Percentiles rank a stretch among this genome's conserved stretches.
Evolutionary conservation across 2,329 filamentous ascomycete genomes (phyloP).

Genomic region (Hypomyces perniciosus): DNA sequence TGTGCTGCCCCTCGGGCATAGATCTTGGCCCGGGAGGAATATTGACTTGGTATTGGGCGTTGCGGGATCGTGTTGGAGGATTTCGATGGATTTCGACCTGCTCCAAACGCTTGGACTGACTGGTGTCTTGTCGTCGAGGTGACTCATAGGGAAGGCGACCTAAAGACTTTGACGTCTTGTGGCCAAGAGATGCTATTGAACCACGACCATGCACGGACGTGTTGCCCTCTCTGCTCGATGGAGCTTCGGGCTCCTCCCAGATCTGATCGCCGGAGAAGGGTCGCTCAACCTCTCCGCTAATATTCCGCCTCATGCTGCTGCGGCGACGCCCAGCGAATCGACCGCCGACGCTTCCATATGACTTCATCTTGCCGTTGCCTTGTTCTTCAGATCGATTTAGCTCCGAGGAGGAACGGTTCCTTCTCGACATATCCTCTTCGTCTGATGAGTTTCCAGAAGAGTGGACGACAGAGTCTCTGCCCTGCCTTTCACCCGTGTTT

Average conservation of each 20-base stretch:
- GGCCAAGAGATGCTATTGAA: conserved; percentile 27
- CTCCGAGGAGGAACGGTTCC: conserved; percentile 24
- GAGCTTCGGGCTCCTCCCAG: conserved; percentile 74
- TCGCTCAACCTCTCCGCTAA: conserved; percentile 60
- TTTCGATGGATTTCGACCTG: conserved; percentile 77
- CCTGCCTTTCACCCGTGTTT: conserved; percentile 37
- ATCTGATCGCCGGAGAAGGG: conserved; percentile 74
- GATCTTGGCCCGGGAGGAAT: conserved; percentile 26
- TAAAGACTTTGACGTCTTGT: conserved; percentile 27
- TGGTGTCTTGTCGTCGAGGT: conserved; percentile 35
- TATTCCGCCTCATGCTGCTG: conserved; percentile 62
- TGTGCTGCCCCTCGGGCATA: conserved; percentile 48
- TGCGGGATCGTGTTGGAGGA: conserved; percentile 73
- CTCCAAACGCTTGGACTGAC: conserved; percentile 33
- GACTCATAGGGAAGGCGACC: conserved; percentile 30
- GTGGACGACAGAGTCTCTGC: conserved; percentile 1
- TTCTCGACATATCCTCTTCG: conserved; percentile 35
- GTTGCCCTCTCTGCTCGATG: conserved; percentile 10
- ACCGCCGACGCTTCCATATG: conserved; percentile 35
- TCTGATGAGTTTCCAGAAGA: conserved; percentile 47
- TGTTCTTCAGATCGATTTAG: conserved; percentile 15
- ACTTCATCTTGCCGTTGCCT: conserved; percentile 27
- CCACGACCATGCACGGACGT: conserved; percentile 21
- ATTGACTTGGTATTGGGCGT: conserved; percentile 74
- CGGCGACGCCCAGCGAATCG: conserved; percentile 45